Evolutionary conservation across 305 asterid species (phyloP).

Genomic region (Striga hermonthica): DNA sequence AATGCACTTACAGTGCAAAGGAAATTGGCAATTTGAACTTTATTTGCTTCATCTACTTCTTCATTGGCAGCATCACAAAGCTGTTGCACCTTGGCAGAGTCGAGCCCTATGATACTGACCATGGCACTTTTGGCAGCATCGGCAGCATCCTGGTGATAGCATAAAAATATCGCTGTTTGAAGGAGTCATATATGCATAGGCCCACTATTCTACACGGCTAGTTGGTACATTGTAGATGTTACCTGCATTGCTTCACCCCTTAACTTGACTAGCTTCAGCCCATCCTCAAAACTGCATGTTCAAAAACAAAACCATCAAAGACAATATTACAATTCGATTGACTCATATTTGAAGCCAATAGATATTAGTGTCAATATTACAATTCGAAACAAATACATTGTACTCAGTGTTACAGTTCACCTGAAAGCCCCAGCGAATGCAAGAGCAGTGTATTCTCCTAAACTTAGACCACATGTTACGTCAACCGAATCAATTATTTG

Average conservation of each 20-base stretch:
- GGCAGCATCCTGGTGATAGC: conserved; percentile 72
- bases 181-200: background rate
- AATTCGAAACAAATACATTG: conserved; percentile 24
- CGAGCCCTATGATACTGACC: conserved; percentile 96
- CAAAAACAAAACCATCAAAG: conserved; percentile 30
- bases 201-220: background rate
- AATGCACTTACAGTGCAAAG: conserved; percentile 74
- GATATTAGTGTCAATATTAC: conserved; percentile 14
- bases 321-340: background rate
- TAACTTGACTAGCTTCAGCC: conserved; percentile 88
- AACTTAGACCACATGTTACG: conserved; percentile 91
- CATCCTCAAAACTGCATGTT: conserved; percentile 81
- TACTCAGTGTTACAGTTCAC: conserved; percentile 36
- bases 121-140: conserved; percentile 94
- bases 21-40: conserved; percentile 94
- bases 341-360: background rate
- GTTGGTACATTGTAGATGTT: conserved; percentile 20
- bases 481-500: conserved; percentile 86
- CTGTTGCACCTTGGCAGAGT: conserved; percentile 85
- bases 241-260: conserved; percentile 99
- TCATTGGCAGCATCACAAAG: conserved; percentile 93
- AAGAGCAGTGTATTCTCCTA: conserved; percentile 98
- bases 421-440: conserved; percentile 98
- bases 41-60: no score
- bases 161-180: conserved; percentile 13